Conservation (phyloP, 768 basidiomycete species). For the Dacryopinax primogenitus region DNA sequence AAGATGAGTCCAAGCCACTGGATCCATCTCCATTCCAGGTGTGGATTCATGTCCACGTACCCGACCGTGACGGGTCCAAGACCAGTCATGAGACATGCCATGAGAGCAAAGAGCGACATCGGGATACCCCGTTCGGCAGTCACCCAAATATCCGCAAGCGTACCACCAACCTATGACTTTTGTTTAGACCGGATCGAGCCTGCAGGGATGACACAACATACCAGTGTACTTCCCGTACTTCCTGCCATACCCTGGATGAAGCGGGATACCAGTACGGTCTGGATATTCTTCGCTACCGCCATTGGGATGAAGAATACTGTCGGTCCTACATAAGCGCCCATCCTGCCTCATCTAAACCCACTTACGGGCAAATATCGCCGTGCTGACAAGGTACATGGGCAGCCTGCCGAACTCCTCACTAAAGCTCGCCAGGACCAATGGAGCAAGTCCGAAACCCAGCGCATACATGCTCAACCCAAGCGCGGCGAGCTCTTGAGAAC, state of each 20-base stretch:
- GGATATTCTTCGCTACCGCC: slow-evolving; percentile 35
- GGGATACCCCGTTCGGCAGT: neutral
- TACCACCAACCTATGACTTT: slow-evolving; percentile 5
- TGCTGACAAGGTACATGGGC: slow-evolving; percentile 27
- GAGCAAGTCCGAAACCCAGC: slow-evolving; percentile 49
- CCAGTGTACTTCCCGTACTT: slow-evolving; percentile 59
- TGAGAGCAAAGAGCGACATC: neutral
- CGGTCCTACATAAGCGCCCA: neutral
- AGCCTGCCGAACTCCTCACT: slow-evolving; percentile 62
- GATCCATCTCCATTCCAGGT: slow-evolving; percentile 67
- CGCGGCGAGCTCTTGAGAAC: slow-evolving; percentile 24
- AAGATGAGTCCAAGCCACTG: slow-evolving; percentile 57
- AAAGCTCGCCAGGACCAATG: slow-evolving; percentile 53
- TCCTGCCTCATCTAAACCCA: neutral
- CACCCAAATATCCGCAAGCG: neutral
- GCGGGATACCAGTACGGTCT: slow-evolving; percentile 53
- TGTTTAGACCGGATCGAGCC: neutral
- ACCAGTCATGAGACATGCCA: slow-evolving; percentile 32
- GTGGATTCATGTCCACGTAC: slow-evolving; percentile 48
- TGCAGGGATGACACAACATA: too few species aligned
- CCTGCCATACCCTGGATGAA: slow-evolving; percentile 54
- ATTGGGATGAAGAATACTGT: slow-evolving; percentile 5
- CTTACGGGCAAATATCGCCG: neutral
- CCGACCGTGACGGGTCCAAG: slow-evolving; percentile 52
- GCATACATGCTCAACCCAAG: slow-evolving; percentile 37